Evolutionary conservation across 176 grass and related monocot species (phyloP).

Genomic region (Triticum aestivum): IWGSC_CS_RefSeq_v2.1 NC_057802.1:364921702-364922201

Average conservation of each 20-base stretch:
- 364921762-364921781: no score
- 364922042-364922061: slow-evolving; percentile 30
- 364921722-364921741: no score
- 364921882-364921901: no score
- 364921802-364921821: no score
- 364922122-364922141: slow-evolving; percentile 1
- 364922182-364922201: not conserved
- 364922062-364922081: not conserved
- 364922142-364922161: not conserved
- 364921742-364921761: no score
- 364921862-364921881: no score
- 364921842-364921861: no score
- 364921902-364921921: no score
- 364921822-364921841: no score
- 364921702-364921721: no score
- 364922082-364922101: accelerated
- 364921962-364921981: not conserved
- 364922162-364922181: not conserved
- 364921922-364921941: no score
- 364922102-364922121: slow-evolving; percentile 24
- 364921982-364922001: not conserved
- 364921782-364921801: no score
- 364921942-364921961: not conserved
- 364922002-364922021: not conserved
- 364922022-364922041: not conserved